These are phyloP conservation scores for Penicillium atrosanguineum DNA, from an alignment of 495 filamentous ascomycete genomes.

Conservation along the genomic window DNA sequence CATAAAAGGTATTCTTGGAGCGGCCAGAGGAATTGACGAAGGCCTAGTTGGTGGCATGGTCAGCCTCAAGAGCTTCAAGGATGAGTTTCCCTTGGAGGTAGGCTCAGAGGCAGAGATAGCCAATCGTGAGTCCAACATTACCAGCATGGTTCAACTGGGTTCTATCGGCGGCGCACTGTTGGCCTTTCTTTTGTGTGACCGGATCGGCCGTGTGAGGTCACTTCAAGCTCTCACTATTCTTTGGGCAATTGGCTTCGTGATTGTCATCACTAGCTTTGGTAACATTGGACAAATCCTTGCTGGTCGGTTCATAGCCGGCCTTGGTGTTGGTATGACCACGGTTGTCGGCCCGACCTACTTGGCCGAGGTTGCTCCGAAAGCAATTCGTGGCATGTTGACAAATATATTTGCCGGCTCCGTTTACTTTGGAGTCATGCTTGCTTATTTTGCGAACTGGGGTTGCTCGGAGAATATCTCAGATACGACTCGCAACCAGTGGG, in stretches of 20 bases:
- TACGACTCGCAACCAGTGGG: conserved; percentile 44
- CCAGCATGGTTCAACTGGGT: conserved; percentile 63
- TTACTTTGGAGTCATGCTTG: conserved; percentile 60
- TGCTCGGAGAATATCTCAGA: conserved; percentile 51
- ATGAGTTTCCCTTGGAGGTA: conserved; percentile 45
- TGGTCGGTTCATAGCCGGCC: conserved; percentile 57
- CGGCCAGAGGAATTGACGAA: conserved; percentile 61
- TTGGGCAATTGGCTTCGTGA: conserved; percentile 56
- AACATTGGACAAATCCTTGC: conserved; percentile 56
- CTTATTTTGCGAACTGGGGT: conserved; percentile 45
- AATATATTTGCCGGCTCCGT: conserved; percentile 60
- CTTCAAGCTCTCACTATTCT: conserved; percentile 55
- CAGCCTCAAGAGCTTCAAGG: conserved; percentile 49
- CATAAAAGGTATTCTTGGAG: conserved; percentile 51
- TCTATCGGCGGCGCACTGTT: conserved; percentile 54
- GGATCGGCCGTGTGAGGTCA: conserved; percentile 58
- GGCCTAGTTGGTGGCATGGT: conserved; percentile 59
- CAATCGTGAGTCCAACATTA: conserved; percentile 58
- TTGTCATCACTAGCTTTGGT: conserved; percentile 55
- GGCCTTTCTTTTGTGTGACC: conserved; percentile 59
- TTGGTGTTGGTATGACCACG: conserved; percentile 59
- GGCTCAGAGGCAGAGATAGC: conserved; percentile 28
- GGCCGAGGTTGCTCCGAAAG: conserved; percentile 55
- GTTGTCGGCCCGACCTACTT: conserved; percentile 59
- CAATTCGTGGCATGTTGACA: conserved; percentile 53